A percentile compares a stretch with the other conserved stretches of the same genome.
Evolutionary conservation across 208 protist species (phyloP).

Genomic region (Trypanosomatidae sp.): DNA sequence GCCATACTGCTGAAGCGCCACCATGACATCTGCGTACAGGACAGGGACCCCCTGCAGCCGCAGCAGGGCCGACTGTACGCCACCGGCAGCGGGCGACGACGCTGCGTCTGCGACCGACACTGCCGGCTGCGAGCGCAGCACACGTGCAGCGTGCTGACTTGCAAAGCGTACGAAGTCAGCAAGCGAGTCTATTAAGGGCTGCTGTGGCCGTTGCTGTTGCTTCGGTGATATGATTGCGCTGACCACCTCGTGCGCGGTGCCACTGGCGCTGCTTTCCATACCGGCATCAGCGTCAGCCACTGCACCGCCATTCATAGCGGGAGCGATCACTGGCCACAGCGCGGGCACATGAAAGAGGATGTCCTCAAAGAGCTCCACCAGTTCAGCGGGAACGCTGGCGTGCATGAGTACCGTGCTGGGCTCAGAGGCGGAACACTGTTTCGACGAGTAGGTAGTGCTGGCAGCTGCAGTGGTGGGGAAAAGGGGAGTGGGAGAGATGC

Average conservation of each 20-base stretch:
- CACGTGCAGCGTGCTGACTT: constrained; percentile 7
- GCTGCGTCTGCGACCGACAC: neutral
- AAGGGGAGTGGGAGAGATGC: neutral
- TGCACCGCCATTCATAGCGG: neutral
- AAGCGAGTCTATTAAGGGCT: constrained; percentile 5
- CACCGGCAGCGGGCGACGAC: neutral
- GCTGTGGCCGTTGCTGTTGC: neutral
- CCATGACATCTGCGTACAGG: constrained; percentile 36
- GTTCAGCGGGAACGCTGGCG: constrained; percentile 68
- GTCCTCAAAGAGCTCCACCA: constrained; percentile 59
- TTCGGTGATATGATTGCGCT: neutral
- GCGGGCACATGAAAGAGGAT: constrained; percentile 56
- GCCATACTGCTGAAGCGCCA: constrained; percentile 27
- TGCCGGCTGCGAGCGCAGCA: constrained; percentile 8
- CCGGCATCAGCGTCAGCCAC: constrained; percentile 2
- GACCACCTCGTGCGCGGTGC: neutral
- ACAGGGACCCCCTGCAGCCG: constrained; percentile 38
- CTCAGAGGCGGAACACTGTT: neutral
- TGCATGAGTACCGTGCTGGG: constrained; percentile 35
- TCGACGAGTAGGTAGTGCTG: neutral
- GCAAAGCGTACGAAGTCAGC: constrained; percentile 18
- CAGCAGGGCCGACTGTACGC: neutral
- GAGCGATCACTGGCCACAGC: constrained; percentile 11
- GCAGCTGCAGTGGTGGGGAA: neutral
- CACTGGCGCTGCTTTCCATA: neutral